Evolutionary conservation across 179 eudicot genomes (phyloP).

Genomic region (Beta macrorhiza): DNA sequence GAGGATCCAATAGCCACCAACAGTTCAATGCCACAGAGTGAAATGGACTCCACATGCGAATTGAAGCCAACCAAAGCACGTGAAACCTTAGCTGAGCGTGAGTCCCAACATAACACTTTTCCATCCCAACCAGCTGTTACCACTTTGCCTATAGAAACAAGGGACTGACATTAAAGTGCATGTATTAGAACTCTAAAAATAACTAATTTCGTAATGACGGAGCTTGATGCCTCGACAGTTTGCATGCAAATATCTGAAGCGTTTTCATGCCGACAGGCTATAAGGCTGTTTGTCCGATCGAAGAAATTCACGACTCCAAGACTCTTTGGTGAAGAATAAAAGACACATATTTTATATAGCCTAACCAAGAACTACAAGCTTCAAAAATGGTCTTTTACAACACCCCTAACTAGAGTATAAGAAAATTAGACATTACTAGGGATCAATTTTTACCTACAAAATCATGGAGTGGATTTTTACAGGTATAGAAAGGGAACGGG

Average conservation of each 20-base stretch:
- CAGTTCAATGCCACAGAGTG: slow-evolving; percentile 51
- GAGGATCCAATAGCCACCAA: slow-evolving; percentile 61
- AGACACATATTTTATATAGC: neutral
- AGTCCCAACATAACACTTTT: slow-evolving; percentile 67
- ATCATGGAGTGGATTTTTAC: too few species aligned
- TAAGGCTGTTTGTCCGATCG: neutral
- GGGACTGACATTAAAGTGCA: slow-evolving; percentile 2
- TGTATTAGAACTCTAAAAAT: neutral
- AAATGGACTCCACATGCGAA: slow-evolving; percentile 64
- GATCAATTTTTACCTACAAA: too few species aligned
- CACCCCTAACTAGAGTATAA: too few species aligned
- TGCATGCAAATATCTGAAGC: neutral
- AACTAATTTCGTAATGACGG: neutral
- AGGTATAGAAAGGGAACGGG: too few species aligned
- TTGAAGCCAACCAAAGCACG: slow-evolving; percentile 33
- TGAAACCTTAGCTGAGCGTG: slow-evolving; percentile 42
- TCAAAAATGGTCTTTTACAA: neutral
- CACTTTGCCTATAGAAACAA: slow-evolving; percentile 47
- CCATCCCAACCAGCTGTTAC: slow-evolving; percentile 79
- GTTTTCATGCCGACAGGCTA: neutral
- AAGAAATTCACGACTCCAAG: neutral
- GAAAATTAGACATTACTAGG: too few species aligned
- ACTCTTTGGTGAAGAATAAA: too few species aligned
- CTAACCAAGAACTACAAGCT: slow-evolving; percentile 11
- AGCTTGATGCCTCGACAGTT: slow-evolving; percentile 1